Evolutionary conservation across 1,139 yeast genomes (phyloP).

Genomic region (Geotrichum klebahnii): DNA sequence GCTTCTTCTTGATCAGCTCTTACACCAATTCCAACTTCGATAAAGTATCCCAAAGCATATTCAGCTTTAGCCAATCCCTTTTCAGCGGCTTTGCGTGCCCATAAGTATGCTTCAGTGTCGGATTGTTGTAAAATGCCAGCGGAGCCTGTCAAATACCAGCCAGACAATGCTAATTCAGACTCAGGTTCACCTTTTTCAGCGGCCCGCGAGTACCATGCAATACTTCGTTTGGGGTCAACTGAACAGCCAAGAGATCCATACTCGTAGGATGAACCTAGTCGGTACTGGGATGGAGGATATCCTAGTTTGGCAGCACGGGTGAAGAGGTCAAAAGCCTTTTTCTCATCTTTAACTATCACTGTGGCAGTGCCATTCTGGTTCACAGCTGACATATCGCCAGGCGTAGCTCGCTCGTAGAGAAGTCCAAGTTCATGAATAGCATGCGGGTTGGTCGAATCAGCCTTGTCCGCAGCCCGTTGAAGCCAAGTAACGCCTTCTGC

Average conservation of each 20-base stretch:
- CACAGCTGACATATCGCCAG: slow-evolving; percentile 46
- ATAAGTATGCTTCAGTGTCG: slow-evolving; percentile 75
- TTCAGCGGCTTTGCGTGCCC: slow-evolving; percentile 86
- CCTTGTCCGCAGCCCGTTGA: slow-evolving; percentile 49
- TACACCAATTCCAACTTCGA: slow-evolving; percentile 75
- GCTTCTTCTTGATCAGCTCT: slow-evolving; percentile 48
- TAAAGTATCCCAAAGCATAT: slow-evolving; percentile 75
- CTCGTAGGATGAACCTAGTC: slow-evolving; percentile 83
- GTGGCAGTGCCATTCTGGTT: slow-evolving; percentile 22
- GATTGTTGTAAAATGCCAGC: slow-evolving; percentile 64
- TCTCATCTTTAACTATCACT: slow-evolving; percentile 43
- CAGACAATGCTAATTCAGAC: slow-evolving; percentile 82
- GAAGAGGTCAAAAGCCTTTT: slow-evolving; percentile 65
- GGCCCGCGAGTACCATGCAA: slow-evolving; percentile 87
- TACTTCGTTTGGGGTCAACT: slow-evolving; percentile 65
- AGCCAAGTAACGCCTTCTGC: slow-evolving; percentile 54
- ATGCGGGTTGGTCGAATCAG: slow-evolving; percentile 48
- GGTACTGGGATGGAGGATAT: slow-evolving; percentile 78
- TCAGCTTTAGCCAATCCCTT: slow-evolving; percentile 78
- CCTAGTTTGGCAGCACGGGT: slow-evolving; percentile 72
- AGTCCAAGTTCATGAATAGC: slow-evolving; percentile 65
- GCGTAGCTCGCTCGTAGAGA: slow-evolving; percentile 60
- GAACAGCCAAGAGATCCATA: slow-evolving; percentile 70
- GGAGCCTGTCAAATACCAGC: slow-evolving; percentile 89
- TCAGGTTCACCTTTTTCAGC: slow-evolving; percentile 71